phyloP scores from a whole-genome alignment of 768 basidiomycete species.

The Paxillus involutus region DNA sequence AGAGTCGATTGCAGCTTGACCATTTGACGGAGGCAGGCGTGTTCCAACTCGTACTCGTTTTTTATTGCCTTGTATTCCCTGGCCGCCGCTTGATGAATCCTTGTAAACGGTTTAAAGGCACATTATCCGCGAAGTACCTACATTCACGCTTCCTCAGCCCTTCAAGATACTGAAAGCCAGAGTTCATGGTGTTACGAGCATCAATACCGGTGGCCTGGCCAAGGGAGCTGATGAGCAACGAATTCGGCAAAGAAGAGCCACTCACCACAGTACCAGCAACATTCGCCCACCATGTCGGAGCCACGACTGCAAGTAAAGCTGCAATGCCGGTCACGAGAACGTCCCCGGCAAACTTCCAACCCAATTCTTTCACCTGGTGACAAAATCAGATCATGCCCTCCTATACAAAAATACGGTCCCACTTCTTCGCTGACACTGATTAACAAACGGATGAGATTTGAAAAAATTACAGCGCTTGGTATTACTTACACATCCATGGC shows the following conservation, averaged over 20 bases:
- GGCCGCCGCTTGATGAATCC: slow-evolving; percentile 8
- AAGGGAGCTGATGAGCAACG: not conserved
- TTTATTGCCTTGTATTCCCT: slow-evolving; percentile 5
- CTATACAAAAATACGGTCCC: not conserved
- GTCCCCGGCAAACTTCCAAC: slow-evolving; percentile 15
- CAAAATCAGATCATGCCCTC: not conserved
- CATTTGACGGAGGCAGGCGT: slow-evolving; percentile 14
- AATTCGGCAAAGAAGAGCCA: not conserved
- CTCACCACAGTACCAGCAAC: slow-evolving; percentile 7
- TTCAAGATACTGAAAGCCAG: slow-evolving; percentile 9
- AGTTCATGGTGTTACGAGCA: not conserved
- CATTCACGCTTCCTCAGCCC: not conserved
- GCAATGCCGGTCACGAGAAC: slow-evolving; percentile 13
- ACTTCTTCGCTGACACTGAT: slow-evolving; percentile 19
- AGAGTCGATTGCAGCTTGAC: slow-evolving; percentile 11
- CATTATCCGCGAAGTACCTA: not conserved
- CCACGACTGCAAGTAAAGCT: slow-evolving; percentile 12
- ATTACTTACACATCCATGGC: slow-evolving; percentile 17
- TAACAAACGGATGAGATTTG: not conserved
- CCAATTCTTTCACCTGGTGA: slow-evolving; percentile 16
- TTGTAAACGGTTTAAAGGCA: not conserved
- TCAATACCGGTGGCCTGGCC: slow-evolving; percentile 7
- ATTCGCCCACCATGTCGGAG: slow-evolving; percentile 9
- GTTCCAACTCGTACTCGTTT: slow-evolving; percentile 12
- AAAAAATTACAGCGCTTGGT: not conserved